These are phyloP conservation scores for Zasmidium angulare DNA, from an alignment of 2,329 filamentous ascomycete genomes.

Conservation along the genomic window DNA sequence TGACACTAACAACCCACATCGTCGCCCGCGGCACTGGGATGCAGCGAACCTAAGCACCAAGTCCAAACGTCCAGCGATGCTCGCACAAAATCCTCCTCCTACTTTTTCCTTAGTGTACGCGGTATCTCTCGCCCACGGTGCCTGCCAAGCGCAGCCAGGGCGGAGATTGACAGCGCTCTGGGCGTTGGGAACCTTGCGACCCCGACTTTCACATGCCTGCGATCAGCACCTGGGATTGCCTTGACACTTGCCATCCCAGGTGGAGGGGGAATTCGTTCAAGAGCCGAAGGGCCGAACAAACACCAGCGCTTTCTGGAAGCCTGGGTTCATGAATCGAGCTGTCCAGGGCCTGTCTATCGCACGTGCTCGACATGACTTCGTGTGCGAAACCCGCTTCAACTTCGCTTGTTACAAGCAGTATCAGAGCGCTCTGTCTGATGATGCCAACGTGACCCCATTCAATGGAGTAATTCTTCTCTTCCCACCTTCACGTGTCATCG, in stretches of 20 bases:
- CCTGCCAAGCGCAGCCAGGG: background rate
- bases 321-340: slow-evolving; percentile 16
- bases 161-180: slow-evolving; percentile 19
- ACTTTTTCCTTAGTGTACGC: too few species aligned
- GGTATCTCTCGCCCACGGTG: slow-evolving; percentile 10
- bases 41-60: slow-evolving; percentile 21
- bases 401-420: too few species aligned
- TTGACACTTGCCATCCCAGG: background rate
- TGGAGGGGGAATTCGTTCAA: slow-evolving; percentile 3
- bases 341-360: slow-evolving; percentile 1
- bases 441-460: background rate
- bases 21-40: slow-evolving; percentile 19
- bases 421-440: background rate
- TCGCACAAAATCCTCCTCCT: slow-evolving; percentile 1
- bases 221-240: slow-evolving; percentile 16
- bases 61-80: too few species aligned
- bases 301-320: slow-evolving; percentile 16
- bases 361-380: slow-evolving; percentile 5
- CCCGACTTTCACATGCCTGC: slow-evolving; percentile 11
- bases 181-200: slow-evolving; percentile 14
- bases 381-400: slow-evolving; percentile 17
- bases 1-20: slow-evolving; percentile 6
- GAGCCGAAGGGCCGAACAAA: slow-evolving; percentile 18
- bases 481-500: background rate
- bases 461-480: background rate